Evolutionary conservation across 805 yeast genomes (phyloP), one percentile per base, ranked within the genome.

Genomic region (Candida takata): DNA sequence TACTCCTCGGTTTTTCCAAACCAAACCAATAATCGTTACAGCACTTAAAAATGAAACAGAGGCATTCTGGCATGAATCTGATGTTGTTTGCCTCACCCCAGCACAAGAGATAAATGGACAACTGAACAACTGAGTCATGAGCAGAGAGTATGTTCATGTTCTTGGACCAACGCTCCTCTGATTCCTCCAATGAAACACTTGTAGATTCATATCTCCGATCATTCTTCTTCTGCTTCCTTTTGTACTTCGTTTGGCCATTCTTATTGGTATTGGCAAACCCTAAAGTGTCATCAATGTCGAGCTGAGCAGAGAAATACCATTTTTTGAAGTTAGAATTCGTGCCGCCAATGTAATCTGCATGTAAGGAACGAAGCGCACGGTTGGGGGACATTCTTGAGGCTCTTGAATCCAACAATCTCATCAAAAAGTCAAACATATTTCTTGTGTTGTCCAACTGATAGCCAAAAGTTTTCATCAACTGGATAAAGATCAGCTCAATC

Each of bases 1-100:
- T 52, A 18, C 60, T 54, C 19, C 60, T 54, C 21, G 66, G 47
- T 14, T 33, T 47, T 35, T 65, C 68, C 12, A 71, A 53, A 0
- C 79, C 68, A 44, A 71, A 72, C 46, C 69, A 80, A 45, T 70
- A 70, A 49, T 82, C 88, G 32, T 72, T 70, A 33, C 94, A 85
- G 47, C 94, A 80, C 50, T 85, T 84, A 63, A 79, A 85, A 18
- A 86, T 73, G 47, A 87, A 86, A 42, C 94, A 84, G 16, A 86
- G 54, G 48, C 95, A 84, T 52, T 86, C 96, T 0, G 96, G 95
- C 77, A 86, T 79, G 49, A 83, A 86, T 43, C 96, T 67, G 3
- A 86, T 54, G 47, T 84, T 87, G 51, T 83, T 84, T 0, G 95
- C 86, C 54, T 86, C 96, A 1, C 95, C 94, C 96, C 96, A 86